A percentile compares a stretch with the other conserved stretches of the same genome.
phyloP scores from a whole-genome alignment of 2,329 filamentous ascomycete species.

The Fusarium bactridioides region DNA sequence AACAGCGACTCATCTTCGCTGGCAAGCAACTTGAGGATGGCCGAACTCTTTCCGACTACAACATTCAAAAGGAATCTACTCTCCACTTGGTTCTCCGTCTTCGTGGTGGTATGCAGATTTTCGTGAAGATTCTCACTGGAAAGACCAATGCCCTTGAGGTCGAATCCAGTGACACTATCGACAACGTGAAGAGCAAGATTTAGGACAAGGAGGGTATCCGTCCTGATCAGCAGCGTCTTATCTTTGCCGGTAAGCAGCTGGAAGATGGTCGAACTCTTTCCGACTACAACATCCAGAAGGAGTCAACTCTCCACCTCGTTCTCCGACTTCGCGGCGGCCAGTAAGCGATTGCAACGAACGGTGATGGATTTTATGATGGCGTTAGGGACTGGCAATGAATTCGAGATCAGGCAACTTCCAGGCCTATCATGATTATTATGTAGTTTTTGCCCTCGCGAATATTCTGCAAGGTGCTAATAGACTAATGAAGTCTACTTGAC shows the following conservation, averaged over 20 bases:
- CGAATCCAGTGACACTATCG: constrained; percentile 89
- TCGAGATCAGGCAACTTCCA: constrained; percentile 23
- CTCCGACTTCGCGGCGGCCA: constrained; percentile 88
- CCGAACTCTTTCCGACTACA: constrained; percentile 91
- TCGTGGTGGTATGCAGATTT: constrained; percentile 80
- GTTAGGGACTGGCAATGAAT: constrained; percentile 38
- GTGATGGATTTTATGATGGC: constrained; percentile 64
- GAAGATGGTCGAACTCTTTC: constrained; percentile 96
- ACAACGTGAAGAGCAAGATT: constrained; percentile 97
- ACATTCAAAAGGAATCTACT: constrained; percentile 92
- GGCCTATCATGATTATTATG: constrained; percentile 30
- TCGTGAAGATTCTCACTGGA: constrained; percentile 86
- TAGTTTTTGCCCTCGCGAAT: constrained; percentile 26
- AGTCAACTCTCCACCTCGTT: constrained; percentile 84
- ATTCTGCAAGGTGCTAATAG: constrained; percentile 27
- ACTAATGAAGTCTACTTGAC: constrained; percentile 30
- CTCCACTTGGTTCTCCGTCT: constrained; percentile 83
- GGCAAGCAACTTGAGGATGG: constrained; percentile 95
- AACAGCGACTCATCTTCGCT: constrained; percentile 92
- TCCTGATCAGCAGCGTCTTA: constrained; percentile 93
- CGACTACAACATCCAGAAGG: constrained; percentile 98
- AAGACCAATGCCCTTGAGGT: constrained; percentile 96
- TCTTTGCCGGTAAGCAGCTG: constrained; percentile 95
- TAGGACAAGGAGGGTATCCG: constrained; percentile 99
- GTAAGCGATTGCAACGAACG: constrained; percentile 33